Evolutionary conservation across 257 asterid genomes (phyloP).

Genomic region (Solanum verrucosum): DNA sequence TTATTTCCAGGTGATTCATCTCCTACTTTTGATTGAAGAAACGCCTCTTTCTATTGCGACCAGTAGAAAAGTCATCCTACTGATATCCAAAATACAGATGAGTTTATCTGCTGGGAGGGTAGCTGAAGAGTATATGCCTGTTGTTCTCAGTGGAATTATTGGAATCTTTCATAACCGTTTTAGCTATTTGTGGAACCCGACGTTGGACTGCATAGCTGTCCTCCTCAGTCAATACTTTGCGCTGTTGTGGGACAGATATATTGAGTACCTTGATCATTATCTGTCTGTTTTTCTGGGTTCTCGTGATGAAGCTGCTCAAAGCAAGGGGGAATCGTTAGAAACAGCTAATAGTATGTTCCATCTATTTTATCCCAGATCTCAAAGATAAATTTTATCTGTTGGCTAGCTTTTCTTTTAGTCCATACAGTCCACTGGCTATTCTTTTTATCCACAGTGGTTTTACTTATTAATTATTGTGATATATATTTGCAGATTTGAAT

Average conservation of each 20-base stretch:
- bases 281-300: constrained; percentile 43
- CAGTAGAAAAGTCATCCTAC: constrained; percentile 50
- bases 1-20: constrained; percentile 54
- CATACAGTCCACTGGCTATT: background rate
- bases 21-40: constrained; percentile 64
- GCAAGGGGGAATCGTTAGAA: constrained; percentile 11
- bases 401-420: background rate
- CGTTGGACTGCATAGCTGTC: constrained; percentile 61
- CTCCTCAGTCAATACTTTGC: constrained; percentile 42
- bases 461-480: background rate
- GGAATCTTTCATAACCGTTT: constrained; percentile 77
- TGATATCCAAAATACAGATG: constrained; percentile 63
- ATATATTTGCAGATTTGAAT: constrained; percentile 50
- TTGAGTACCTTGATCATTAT: constrained; percentile 47
- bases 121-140: constrained; percentile 47
- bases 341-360: constrained; percentile 42
- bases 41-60: constrained; percentile 56
- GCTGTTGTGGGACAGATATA: constrained; percentile 56
- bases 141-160: constrained; percentile 53
- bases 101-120: constrained; percentile 44
- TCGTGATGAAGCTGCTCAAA: constrained; percentile 25
- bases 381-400: background rate
- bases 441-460: background rate
- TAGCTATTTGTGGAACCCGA: constrained; percentile 61
- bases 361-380: background rate